These are phyloP conservation scores for Saccharomyces hybrid DNA, from an alignment of 1,139 yeast genomes.

Conservation along the genomic window DNA sequence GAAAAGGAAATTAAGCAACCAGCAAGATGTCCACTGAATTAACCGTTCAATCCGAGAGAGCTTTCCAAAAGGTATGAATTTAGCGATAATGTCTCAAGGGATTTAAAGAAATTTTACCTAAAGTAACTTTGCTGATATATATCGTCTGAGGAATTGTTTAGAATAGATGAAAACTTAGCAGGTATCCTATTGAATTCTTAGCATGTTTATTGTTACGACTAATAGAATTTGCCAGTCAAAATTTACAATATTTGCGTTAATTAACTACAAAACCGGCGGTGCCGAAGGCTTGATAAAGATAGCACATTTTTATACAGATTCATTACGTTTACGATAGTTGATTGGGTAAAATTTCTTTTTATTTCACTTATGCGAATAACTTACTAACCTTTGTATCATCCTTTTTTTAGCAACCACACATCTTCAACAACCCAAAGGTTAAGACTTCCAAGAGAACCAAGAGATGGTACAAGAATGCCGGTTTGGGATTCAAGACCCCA, in stretches of 20 bases:
- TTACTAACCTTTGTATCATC: constrained; percentile 3
- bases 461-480: constrained; percentile 99
- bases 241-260: too few relatives aligned
- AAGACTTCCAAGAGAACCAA: constrained; percentile 98
- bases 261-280: background rate
- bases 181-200: background rate
- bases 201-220: background rate
- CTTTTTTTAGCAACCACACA: constrained; percentile 86
- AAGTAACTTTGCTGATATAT: background rate
- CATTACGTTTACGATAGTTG: background rate
- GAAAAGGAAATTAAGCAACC: constrained; percentile 22
- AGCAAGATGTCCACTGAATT: constrained; percentile 95
- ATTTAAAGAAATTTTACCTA: background rate
- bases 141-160: background rate
- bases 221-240: background rate
- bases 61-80: constrained; percentile 96
- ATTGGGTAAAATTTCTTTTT: background rate
- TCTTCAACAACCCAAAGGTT: constrained; percentile 99
- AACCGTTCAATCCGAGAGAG: constrained; percentile 99
- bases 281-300: background rate
- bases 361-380: background rate
- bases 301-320: background rate
- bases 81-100: background rate
- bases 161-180: background rate
- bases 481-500: constrained; percentile 99